Conservation (phyloP, 139 green algal species). For the Chlamydomonas urium region DNA sequence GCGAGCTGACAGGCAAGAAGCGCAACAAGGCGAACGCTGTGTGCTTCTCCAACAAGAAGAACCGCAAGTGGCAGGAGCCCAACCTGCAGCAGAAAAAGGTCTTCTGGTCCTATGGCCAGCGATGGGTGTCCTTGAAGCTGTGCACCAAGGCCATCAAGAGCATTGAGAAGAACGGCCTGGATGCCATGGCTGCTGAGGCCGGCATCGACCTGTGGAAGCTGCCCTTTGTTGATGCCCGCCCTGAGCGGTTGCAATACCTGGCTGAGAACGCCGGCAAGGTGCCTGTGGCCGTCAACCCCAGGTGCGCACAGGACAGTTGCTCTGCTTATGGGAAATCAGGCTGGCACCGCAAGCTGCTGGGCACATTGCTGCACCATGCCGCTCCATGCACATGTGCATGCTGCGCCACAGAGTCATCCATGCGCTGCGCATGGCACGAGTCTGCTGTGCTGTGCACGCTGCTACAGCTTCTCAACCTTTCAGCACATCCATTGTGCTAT, state of each 20-base stretch:
- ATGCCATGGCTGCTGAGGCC: constrained; percentile 84
- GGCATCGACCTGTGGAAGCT: constrained; percentile 85
- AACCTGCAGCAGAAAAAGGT: constrained; percentile 89
- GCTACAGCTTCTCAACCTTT: too few relatives aligned
- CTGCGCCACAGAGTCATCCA: too few relatives aligned
- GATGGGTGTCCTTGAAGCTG: constrained; percentile 77
- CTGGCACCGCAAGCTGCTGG: too few relatives aligned
- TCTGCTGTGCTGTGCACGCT: too few relatives aligned
- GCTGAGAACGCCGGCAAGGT: constrained; percentile 54
- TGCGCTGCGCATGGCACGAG: too few relatives aligned
- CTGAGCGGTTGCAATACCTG: constrained; percentile 56
- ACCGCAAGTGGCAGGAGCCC: constrained; percentile 89
- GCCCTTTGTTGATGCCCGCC: constrained; percentile 70
- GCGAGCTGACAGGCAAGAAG: constrained; percentile 66
- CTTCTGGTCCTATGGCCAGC: constrained; percentile 69
- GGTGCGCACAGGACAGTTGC: too few relatives aligned
- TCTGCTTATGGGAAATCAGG: too few relatives aligned
- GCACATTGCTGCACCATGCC: too few relatives aligned
- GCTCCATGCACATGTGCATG: too few relatives aligned
- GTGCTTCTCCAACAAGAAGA: constrained; percentile 97
- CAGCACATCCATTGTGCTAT: too few relatives aligned
- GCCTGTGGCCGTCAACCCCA: constrained; percentile 16
- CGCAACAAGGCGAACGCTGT: constrained; percentile 96
- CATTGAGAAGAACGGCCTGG: constrained; percentile 86
- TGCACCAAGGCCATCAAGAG: constrained; percentile 73